These are phyloP conservation scores for Bondarzewia mesenterica DNA, from an alignment of 1,284 basidiomycete species.

Conservation along the genomic window DNA sequence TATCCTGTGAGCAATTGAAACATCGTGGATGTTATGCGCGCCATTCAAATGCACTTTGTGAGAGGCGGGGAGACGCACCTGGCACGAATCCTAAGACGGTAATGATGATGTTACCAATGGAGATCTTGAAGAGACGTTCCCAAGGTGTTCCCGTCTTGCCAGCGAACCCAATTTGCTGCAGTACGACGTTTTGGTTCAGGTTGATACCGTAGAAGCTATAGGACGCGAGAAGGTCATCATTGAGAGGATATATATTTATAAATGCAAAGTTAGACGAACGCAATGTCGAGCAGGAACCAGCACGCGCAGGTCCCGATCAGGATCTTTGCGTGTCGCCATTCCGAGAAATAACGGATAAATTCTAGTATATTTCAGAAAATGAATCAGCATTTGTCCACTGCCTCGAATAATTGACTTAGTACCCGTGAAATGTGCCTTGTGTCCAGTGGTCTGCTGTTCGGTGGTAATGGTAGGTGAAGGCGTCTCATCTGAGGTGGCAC, in stretches of 20 bases:
- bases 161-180: slow-evolving; percentile 59
- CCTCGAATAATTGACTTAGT: neutral
- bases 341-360: slow-evolving; percentile 42
- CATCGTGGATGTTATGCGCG: slow-evolving; percentile 3
- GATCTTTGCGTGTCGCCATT: slow-evolving; percentile 48
- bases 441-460: neutral
- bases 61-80: slow-evolving; percentile 27
- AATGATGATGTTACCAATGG: slow-evolving; percentile 62
- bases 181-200: slow-evolving; percentile 69
- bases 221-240: neutral
- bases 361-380: slow-evolving; percentile 24
- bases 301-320: slow-evolving; percentile 43
- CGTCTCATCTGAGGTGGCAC: neutral
- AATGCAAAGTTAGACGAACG: slow-evolving; percentile 22
- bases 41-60: slow-evolving; percentile 8
- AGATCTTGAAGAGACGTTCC: slow-evolving; percentile 56
- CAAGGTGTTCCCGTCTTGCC: slow-evolving; percentile 49
- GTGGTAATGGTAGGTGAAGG: neutral
- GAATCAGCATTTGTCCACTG: too few species aligned
- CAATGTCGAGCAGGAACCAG: slow-evolving; percentile 52
- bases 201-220: slow-evolving; percentile 70
- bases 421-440: slow-evolving; percentile 32
- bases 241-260: neutral
- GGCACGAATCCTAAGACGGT: slow-evolving; percentile 70
- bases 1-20: slow-evolving; percentile 38